Base-by-base conservation (phyloP, 2,329 filamentous ascomycete species). In the Calonectria pseudoturangicola region DNA sequence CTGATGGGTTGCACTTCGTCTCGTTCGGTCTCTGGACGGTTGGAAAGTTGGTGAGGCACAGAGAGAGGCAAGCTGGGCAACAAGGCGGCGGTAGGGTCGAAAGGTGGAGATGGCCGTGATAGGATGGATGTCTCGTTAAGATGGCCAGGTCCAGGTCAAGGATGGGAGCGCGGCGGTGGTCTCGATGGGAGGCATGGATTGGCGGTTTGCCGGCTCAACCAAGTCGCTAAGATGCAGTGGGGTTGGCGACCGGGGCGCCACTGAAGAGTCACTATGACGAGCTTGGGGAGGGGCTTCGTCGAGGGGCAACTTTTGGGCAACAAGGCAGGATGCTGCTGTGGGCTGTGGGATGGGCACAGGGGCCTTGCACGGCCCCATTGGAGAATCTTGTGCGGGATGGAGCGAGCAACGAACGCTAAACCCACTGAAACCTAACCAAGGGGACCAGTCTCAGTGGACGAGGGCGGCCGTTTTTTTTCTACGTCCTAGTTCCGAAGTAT, bases 401-500 rank as follows among this genome's bases (percentile, higher is more conserved):
- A 50, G 43, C 36, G 48, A 60, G 47, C 39, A 41, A 41, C 41
- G 45, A 48, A 56, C 63, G 30, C 25, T 39, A 63, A 67, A 47
- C 50, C 65, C 66, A 47, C 66, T 60, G 66, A 33, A 68, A 68
- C 50, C 50, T 21, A 43, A 66, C 65, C 39, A 41, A 68, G 67
- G 43, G 67, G 54, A 33, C 56, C 21, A 13, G 43, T 18, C 33
- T 48, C 43, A 60, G 66, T 45, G 58, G 58, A 39, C 47, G 33
- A 66, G 58, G 47, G 63, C 48, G 48, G 48, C 45, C 33, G 62
- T 63, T 68, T 70, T 50, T 60, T 70, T 47, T 60, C 33, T 15
- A 43, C 16, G 27, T 56, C 36, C 33, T 50, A 30, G 70, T 70
- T 56, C 73, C 74, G 74, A 74, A 72, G 74, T 74, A 75, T 74